These are phyloP conservation scores for Monosporascus sp. DNA, from an alignment of 2,329 filamentous ascomycete species.

Conservation along the genomic window DNA sequence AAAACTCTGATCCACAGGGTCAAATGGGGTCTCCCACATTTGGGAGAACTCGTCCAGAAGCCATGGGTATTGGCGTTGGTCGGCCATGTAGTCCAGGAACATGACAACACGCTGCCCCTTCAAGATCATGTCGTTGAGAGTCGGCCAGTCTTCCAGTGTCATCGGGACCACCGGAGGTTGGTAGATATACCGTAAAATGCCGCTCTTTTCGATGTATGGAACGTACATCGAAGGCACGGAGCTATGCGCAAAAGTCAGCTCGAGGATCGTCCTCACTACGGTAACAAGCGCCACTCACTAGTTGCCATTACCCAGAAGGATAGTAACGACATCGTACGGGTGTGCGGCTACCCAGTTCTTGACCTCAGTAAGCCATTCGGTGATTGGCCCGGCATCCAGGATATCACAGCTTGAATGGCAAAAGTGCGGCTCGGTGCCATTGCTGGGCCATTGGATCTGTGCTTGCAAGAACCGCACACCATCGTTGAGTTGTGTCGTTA, in stretches of 20 bases:
- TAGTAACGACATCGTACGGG: slow-evolving; percentile 82
- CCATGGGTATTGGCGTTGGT: slow-evolving; percentile 75
- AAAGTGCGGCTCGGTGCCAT: slow-evolving; percentile 57
- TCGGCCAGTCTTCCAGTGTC: slow-evolving; percentile 74
- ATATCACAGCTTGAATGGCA: slow-evolving; percentile 83
- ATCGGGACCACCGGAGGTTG: slow-evolving; percentile 66
- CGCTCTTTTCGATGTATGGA: slow-evolving; percentile 63
- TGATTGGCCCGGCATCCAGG: slow-evolving; percentile 74
- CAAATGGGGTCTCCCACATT: slow-evolving; percentile 88
- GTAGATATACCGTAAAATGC: slow-evolving; percentile 69
- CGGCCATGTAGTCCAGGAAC: slow-evolving; percentile 80
- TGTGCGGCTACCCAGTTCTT: slow-evolving; percentile 67
- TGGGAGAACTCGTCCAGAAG: slow-evolving; percentile 83
- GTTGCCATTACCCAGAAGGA: slow-evolving; percentile 80
- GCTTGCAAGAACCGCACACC: slow-evolving; percentile 62
- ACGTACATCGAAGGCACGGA: slow-evolving; percentile 59
- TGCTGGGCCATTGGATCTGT: slow-evolving; percentile 55
- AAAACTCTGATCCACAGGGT: slow-evolving; percentile 58
- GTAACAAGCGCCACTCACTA: slow-evolving; percentile 34
- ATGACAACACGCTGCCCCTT: slow-evolving; percentile 66
- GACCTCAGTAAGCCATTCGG: slow-evolving; percentile 65
- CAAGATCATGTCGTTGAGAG: slow-evolving; percentile 70
- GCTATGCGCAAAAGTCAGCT: slow-evolving; percentile 12
- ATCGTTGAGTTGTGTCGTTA: slow-evolving; percentile 70
- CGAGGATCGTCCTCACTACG: background rate